Evolutionary conservation across 768 basidiomycete species (phyloP).

Genomic region (Auricularia sp.): DNA sequence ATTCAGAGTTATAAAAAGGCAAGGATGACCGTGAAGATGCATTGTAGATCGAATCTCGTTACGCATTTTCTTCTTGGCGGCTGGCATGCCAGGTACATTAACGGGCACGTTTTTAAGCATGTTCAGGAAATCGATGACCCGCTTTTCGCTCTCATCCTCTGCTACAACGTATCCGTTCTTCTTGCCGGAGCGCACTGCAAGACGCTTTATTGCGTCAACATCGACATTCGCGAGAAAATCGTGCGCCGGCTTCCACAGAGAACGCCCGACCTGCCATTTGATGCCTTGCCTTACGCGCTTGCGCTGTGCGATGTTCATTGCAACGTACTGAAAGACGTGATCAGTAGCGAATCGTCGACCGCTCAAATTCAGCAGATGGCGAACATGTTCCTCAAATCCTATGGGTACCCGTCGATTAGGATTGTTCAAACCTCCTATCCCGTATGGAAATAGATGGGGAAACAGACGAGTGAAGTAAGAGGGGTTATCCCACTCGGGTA

Average conservation of each 20-base stretch:
- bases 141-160: background rate
- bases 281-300: background rate
- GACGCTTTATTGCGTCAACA: background rate
- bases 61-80: background rate
- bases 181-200: background rate
- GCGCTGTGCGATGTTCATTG: background rate
- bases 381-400: too few relatives aligned
- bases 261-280: background rate
- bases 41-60: background rate
- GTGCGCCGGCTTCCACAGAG: background rate
- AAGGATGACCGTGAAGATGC: background rate
- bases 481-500: background rate
- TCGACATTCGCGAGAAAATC: background rate
- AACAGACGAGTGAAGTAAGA: background rate
- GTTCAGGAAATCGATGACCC: background rate
- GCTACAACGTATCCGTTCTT: background rate
- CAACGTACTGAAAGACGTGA: background rate
- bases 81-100: background rate
- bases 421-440: background rate
- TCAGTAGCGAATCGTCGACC: background rate
- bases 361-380: background rate
- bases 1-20: background rate
- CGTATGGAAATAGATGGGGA: background rate
- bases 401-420: too few relatives aligned
- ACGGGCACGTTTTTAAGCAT: background rate